Conservation (phyloP, 345 rosid species). For the Kandelia obovata region DNA sequence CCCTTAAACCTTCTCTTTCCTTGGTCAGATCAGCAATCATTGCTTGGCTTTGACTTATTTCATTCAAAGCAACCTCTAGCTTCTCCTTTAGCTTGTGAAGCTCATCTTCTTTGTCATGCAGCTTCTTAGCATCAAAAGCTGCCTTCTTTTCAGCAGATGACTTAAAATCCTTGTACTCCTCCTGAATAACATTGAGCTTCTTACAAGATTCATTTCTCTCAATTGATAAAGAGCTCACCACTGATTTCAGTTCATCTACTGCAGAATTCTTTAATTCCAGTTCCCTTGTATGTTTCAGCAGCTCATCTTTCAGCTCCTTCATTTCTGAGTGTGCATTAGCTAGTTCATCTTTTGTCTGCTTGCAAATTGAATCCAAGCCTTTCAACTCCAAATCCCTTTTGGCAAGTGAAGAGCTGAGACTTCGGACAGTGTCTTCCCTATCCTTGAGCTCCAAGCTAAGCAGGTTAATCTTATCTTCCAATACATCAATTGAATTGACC, state of each 20-base stretch:
- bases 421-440: constrained; percentile 46
- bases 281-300: constrained; percentile 41
- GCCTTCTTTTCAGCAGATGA: constrained; percentile 52
- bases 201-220: constrained; percentile 50
- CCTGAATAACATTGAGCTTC: constrained; percentile 42
- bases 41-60: constrained; percentile 35
- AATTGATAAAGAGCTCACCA: constrained; percentile 37
- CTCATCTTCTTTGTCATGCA: constrained; percentile 50
- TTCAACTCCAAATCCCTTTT: constrained; percentile 61
- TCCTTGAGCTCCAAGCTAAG: constrained; percentile 64
- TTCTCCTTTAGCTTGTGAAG: constrained; percentile 48
- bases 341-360: constrained; percentile 51
- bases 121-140: constrained; percentile 44
- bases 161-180: constrained; percentile 52
- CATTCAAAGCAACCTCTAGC: constrained; percentile 40
- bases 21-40: constrained; percentile 42
- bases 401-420: constrained; percentile 42
- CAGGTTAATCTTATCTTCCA: constrained; percentile 53
- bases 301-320: constrained; percentile 40
- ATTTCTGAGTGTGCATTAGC: constrained; percentile 46
- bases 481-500: constrained; percentile 37
- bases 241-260: constrained; percentile 53
- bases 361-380: constrained; percentile 37
- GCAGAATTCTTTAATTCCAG: constrained; percentile 46
- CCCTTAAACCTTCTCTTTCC: constrained; percentile 56